Base-by-base conservation (phyloP, 139 green algal genomes). In the Coccomyxa sp. region DNA sequence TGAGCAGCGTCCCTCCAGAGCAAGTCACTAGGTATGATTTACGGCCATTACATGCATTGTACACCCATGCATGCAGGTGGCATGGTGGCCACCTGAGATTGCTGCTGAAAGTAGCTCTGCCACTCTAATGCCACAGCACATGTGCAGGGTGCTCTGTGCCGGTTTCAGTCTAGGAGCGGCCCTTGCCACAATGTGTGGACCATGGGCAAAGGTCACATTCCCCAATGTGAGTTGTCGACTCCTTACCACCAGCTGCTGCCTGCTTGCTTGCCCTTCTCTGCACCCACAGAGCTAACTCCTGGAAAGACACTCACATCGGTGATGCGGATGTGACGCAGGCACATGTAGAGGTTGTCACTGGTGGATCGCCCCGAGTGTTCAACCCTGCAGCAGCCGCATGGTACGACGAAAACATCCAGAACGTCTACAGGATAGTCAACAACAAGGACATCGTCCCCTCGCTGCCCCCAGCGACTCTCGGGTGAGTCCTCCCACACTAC, bases 391-490 rank as follows among this genome's bases (percentile, higher is more conserved):
- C 64, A 38, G 64, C 64, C 14, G 64, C 64, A 29, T 71, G 64
- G 64, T 71, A 71, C n/a, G n/a, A 71, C n/a, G 27, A 22, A 36
- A 34, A 38, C 29, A 34, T 71, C 2, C 29, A 36, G 1, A 10
- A 38, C 29, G n/a, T 37, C 29, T 34, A 38, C 27, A 22, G 64
- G 24, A 14, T 71, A 6, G 64, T 71, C 29, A 71, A 71, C 64
- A 71, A 71, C 64, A 71, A 38, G 64, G 64, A 71, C 64, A 71
- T 71, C 64, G 64, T 71, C 24, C 64, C 64, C 2, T 71, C 64
- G 2, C n/a, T 71, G 29, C 64, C 64, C 29, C 64, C 35, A 10
- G 64, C 22, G 50, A 64, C 2, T 7, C 27, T 64, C 27, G 50
- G 50, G 50, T 64, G 27, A 64, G 50, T 22, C 2, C 50, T n/a